These are phyloP conservation scores for Circinella umbellata DNA, from an alignment of 371 early-diverging fungal genomes.

Conservation along the genomic window DNA sequence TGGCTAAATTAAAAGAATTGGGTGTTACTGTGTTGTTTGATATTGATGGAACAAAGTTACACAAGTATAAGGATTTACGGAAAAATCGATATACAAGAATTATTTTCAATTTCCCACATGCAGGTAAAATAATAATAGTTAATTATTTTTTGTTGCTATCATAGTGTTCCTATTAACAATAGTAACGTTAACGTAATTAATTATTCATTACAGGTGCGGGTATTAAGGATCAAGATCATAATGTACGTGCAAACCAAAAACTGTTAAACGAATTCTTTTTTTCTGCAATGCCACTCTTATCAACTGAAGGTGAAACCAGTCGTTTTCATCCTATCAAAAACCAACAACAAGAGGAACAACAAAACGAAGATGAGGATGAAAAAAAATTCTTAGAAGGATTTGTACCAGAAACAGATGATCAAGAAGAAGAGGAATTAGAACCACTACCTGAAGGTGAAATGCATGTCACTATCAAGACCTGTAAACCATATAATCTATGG, in stretches of 20 bases:
- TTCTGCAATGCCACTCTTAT: conserved; percentile 62
- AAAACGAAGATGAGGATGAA: conserved; percentile 18
- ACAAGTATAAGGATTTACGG: conserved; percentile 60
- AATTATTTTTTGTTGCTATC: too few relatives aligned
- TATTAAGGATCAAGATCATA: conserved; percentile 92
- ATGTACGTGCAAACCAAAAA: conserved; percentile 83
- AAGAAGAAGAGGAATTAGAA: conserved; percentile 25
- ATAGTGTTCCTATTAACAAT: too few relatives aligned
- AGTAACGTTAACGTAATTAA: too few relatives aligned
- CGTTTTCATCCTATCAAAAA: background rate
- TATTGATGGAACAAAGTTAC: conserved; percentile 83
- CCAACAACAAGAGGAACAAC: conserved; percentile 8
- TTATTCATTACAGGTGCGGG: conserved; percentile 63
- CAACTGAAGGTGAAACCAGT: conserved; percentile 24
- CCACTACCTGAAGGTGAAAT: conserved; percentile 65
- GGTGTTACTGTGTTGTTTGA: conserved; percentile 77
- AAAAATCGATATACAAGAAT: conserved; percentile 73
- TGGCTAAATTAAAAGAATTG: conserved; percentile 58
- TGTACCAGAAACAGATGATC: conserved; percentile 8
- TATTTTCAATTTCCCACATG: conserved; percentile 97
- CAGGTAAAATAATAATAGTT: conserved; percentile 52
- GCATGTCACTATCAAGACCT: conserved; percentile 84
- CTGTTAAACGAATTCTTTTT: conserved; percentile 75
- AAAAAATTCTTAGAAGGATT: conserved; percentile 7
- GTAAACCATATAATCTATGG: conserved; percentile 91